Evolutionary conservation across 495 filamentous ascomycete species (phyloP).

Genomic region (Podospora didyma): DNA sequence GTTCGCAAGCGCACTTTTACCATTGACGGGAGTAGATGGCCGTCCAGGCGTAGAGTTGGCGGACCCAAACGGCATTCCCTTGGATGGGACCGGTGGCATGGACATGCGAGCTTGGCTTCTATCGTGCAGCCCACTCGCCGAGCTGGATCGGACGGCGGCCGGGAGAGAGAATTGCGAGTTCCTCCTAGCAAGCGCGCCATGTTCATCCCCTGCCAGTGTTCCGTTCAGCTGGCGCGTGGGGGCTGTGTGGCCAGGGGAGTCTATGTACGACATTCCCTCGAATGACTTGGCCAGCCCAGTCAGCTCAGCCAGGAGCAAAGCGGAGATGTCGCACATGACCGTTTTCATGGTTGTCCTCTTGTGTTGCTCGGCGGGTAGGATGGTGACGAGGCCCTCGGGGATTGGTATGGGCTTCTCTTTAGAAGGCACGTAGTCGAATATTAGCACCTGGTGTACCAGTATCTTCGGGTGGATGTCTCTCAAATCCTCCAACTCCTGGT

Average conservation of each 20-base stretch:
- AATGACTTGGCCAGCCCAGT: conserved; percentile 79
- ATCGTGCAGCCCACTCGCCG: conserved; percentile 43
- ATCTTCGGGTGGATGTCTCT: conserved; percentile 69
- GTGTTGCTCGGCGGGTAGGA: conserved; percentile 67
- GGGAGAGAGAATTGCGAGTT: conserved; percentile 52
- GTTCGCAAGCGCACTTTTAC: conserved; percentile 45
- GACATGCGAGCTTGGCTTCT: conserved; percentile 67
- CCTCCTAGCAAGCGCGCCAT: conserved; percentile 37
- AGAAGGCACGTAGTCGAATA: conserved; percentile 65
- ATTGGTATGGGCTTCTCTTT: conserved; percentile 42
- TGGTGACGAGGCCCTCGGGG: conserved; percentile 60
- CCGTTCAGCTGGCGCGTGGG: conserved; percentile 31
- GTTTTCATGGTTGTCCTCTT: conserved; percentile 91
- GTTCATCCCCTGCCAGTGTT: conserved; percentile 31
- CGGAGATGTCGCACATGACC: conserved; percentile 87
- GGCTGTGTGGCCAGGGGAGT: conserved; percentile 60
- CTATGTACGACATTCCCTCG: conserved; percentile 73
- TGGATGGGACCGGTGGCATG: conserved; percentile 57
- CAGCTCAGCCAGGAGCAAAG: conserved; percentile 79
- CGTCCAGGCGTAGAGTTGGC: conserved; percentile 45
- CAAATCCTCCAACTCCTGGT: conserved; percentile 64
- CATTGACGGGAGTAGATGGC: conserved; percentile 47
- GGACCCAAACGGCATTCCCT: conserved; percentile 29
- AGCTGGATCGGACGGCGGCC: conserved; percentile 40
- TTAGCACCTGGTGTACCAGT: conserved; percentile 69